phyloP scores from a whole-genome alignment of 2,329 filamentous ascomycete species.

The Botrytis paeoniae region DNA sequence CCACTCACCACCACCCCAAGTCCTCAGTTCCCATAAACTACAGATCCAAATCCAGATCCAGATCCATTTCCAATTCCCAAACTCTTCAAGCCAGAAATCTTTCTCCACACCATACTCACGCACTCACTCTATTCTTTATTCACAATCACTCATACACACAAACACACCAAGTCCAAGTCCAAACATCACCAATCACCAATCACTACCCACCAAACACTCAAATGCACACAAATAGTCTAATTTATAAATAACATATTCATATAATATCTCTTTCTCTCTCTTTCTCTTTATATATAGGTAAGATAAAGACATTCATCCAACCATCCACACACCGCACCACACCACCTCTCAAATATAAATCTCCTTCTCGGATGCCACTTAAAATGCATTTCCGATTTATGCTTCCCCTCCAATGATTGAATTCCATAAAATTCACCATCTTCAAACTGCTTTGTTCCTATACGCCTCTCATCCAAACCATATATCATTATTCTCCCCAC shows the following conservation, averaged over 20 bases:
- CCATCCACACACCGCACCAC: not conserved
- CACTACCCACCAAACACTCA: not conserved
- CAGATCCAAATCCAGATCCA: too few relatives aligned
- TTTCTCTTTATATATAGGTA: not conserved
- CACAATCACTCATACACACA: not conserved
- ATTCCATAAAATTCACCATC: not conserved
- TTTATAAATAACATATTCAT: not conserved
- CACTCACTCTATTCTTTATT: too few relatives aligned
- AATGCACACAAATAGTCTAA: not conserved
- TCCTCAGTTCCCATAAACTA: too few relatives aligned
- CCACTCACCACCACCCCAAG: too few relatives aligned
- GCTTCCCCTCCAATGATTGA: not conserved
- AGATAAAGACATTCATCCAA: not conserved
- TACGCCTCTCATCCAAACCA: not conserved
- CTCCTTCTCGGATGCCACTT: not conserved
- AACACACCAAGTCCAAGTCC: too few relatives aligned
- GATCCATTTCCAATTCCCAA: too few relatives aligned
- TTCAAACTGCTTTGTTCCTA: not conserved
- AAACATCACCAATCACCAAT: too few relatives aligned
- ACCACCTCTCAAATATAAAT: not conserved
- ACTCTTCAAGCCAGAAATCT: too few relatives aligned
- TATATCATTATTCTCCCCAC: not conserved
- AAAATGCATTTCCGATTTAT: not conserved
- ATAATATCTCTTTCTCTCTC: too few relatives aligned
- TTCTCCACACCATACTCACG: too few relatives aligned